A percentile compares a stretch with the other conserved stretches of the same genome.
Conservation (phyloP, 1,139 yeast genomes). For the Pneumocystis sp. region DNA sequence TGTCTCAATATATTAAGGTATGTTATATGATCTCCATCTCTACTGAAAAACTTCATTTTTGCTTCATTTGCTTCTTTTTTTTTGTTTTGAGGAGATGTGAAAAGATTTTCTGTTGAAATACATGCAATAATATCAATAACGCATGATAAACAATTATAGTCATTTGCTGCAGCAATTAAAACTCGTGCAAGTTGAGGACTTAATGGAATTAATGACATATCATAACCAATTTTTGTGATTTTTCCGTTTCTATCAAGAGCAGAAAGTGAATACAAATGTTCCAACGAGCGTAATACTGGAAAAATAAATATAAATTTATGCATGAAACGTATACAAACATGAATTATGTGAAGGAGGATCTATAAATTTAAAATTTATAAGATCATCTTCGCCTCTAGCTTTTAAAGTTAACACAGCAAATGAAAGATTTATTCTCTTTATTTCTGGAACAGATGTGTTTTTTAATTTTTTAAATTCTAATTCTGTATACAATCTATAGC, state of each 20-base stretch:
- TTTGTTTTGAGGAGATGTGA: constrained; percentile 63
- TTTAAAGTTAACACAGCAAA: constrained; percentile 74
- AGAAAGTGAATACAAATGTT: constrained; percentile 59
- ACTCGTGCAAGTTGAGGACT: constrained; percentile 72
- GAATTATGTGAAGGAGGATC: constrained; percentile 79
- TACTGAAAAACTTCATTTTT: constrained; percentile 37
- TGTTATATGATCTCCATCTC: constrained; percentile 34
- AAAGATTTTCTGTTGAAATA: constrained; percentile 76
- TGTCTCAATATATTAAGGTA: constrained; percentile 38
- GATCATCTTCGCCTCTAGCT: constrained; percentile 67
- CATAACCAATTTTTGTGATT: constrained; percentile 59
- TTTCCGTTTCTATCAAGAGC: constrained; percentile 67
- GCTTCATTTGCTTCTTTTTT: constrained; percentile 62
- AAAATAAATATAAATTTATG: not conserved
- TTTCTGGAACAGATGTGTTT: constrained; percentile 81
- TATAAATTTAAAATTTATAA: constrained; percentile 80
- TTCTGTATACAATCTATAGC: constrained; percentile 71
- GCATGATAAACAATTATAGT: constrained; percentile 30
- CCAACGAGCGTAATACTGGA: constrained; percentile 49
- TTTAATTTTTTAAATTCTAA: constrained; percentile 46
- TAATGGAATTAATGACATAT: constrained; percentile 79
- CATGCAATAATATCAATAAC: constrained; percentile 86
- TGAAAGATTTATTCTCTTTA: constrained; percentile 69
- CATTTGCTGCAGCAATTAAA: constrained; percentile 57
- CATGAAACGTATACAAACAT: constrained; percentile 13